Conservation (phyloP, 805 yeast genomes). For the Sugiyamaella floridensis region DNA sequence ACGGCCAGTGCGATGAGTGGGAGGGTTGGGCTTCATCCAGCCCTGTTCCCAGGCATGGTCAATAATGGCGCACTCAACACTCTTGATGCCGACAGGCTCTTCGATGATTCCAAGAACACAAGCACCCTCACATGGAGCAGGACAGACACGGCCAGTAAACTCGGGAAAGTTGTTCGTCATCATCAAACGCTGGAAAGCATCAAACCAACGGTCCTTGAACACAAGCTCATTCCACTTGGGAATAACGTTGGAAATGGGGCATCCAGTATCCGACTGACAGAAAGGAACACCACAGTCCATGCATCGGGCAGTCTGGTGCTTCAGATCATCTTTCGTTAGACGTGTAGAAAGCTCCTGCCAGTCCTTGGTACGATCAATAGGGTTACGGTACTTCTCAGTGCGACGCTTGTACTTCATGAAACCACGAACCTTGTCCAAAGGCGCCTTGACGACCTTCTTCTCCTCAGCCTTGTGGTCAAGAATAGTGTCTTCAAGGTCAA, state of each 20-base stretch:
- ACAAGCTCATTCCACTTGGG: constrained; percentile 98
- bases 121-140: constrained; percentile 99
- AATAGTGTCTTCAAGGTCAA: constrained; percentile 85
- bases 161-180: constrained; percentile 99
- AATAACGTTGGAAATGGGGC: constrained; percentile 94
- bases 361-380: constrained; percentile 70
- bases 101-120: constrained; percentile 89
- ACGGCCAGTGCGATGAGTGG: constrained; percentile 75
- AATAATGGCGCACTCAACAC: constrained; percentile 91
- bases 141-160: constrained; percentile 96
- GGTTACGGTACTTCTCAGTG: constrained; percentile 75
- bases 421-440: constrained; percentile 76
- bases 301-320: constrained; percentile 92
- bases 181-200: constrained; percentile 81
- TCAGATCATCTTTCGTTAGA: constrained; percentile 76
- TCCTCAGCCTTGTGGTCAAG: constrained; percentile 59
- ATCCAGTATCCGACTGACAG: constrained; percentile 96
- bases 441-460: constrained; percentile 52
- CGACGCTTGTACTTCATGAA: constrained; percentile 91
- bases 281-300: constrained; percentile 99
- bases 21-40: constrained; percentile 86
- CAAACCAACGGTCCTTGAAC: constrained; percentile 89
- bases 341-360: constrained; percentile 88
- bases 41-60: constrained; percentile 96
- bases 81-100: constrained; percentile 93